Percentiles rank a stretch among this genome's conserved stretches.
phyloP scores from a whole-genome alignment of 345 rosid species.

The Brassica juncea region DNA sequence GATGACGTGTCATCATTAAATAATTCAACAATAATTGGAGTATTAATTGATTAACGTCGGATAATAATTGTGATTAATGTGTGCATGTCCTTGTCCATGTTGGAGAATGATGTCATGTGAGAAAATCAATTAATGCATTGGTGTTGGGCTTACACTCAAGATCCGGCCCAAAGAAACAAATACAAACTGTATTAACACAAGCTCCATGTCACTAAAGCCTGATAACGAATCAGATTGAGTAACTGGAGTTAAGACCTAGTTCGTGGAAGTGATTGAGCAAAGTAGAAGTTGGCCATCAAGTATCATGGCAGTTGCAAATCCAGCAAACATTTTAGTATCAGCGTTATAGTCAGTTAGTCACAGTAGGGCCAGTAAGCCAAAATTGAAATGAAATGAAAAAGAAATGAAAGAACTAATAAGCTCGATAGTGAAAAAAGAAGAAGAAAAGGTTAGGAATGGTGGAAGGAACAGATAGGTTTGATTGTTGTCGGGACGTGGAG shows the following conservation, averaged over 20 bases:
- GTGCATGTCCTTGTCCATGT: conserved; percentile 23
- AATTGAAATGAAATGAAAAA: no score
- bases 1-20: conserved; percentile 11
- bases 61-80: not conserved
- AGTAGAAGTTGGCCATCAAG: not conserved
- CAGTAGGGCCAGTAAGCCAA: not conserved
- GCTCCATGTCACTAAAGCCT: not conserved
- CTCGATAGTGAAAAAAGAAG: not conserved
- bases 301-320: not conserved
- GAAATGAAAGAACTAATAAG: no score
- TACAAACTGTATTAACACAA: not conserved
- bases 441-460: not conserved
- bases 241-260: not conserved
- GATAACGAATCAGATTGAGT: not conserved
- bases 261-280: not conserved
- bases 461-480: conserved; percentile 27
- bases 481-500: conserved; percentile 30
- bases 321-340: not conserved
- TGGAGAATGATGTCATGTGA: not conserved
- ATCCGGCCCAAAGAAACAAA: not conserved
- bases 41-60: conserved; percentile 4
- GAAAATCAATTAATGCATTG: not conserved
- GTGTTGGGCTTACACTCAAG: not conserved
- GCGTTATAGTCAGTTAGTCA: not conserved
- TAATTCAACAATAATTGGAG: not conserved